A percentile compares a stretch with the other conserved stretches of the same genome.
Conservation (phyloP, 2,329 filamentous ascomycete genomes). For the Alternaria gansuensis region DNA sequence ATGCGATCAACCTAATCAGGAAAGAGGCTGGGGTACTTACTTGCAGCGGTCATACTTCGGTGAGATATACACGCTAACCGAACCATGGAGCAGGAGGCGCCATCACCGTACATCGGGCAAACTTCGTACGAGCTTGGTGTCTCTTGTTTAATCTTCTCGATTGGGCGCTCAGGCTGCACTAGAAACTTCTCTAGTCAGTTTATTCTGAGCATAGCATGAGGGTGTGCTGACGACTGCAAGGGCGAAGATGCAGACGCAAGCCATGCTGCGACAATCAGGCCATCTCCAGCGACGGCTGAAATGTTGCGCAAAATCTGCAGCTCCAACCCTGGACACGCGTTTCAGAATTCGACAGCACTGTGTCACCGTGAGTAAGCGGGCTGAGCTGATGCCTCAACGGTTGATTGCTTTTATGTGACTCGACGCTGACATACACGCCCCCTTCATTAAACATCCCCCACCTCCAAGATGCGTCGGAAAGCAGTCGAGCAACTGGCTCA, state of each 20-base stretch:
- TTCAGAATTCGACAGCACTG: background rate
- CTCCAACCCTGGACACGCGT: too few species aligned
- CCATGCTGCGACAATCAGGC: too few species aligned
- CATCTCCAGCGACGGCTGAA: too few species aligned
- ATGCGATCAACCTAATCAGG: background rate
- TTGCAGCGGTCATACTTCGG: background rate
- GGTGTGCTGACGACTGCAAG: background rate
- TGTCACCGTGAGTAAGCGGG: background rate
- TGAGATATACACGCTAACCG: background rate
- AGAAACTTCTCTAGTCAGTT: background rate
- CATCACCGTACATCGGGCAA: background rate
- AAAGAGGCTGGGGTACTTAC: conserved; percentile 2
- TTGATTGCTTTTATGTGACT: background rate
- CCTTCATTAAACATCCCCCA: background rate
- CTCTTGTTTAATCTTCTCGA: background rate
- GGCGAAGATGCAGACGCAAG: background rate
- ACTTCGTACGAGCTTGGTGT: background rate
- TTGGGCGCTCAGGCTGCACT: background rate
- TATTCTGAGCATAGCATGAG: too few species aligned
- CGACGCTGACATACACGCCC: background rate
- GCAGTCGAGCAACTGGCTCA: too few species aligned
- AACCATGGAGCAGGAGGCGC: background rate
- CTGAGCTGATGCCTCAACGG: background rate
- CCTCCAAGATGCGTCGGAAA: too few species aligned
- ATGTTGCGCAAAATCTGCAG: too few species aligned